Base-by-base conservation (phyloP, 306 rosid genomes). In the Mimosa bimucronata region DNA sequence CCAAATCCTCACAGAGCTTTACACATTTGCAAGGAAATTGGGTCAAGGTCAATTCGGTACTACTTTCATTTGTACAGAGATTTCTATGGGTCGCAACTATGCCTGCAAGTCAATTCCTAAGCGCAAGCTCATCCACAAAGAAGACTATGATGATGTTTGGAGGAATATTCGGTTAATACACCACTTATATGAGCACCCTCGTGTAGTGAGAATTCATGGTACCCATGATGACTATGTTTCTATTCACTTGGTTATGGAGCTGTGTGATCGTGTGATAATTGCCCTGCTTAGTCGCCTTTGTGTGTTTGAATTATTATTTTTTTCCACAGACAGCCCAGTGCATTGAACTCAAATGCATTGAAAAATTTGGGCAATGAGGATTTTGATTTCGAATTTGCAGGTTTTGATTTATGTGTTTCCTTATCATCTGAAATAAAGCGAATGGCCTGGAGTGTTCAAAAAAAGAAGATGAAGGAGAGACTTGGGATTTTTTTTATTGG, bases 121-220 rank as follows among this genome's bases (percentile, higher is more conserved):
- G 79, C 79, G 81, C 23, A 82, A 86, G 83, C 88, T 88, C 0
- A 9, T 84, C 0, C 77, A 80, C 79, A 79, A 84, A 50, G 90
- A 85, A 53, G 92, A 87, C 37, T 81, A 85, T 25, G 90, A 89
- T 1, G 92, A 87, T 53, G 92, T 87, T 38, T 83, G 85, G 89
- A 89, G 86, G 70, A 89, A 89, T 86, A 84, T 89, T 83, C 89
- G 87, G 80, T 87, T 89, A 83, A 85, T 89, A 90, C 90, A 87
- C 55, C 92, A 87, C 65, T 80, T 89, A 18, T 81, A 89, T 0
- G 92, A 83, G 73, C 82, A 85, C 12, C 85, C 85, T 0, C 65
- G 87, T 28, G 87, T 89, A 18, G 92, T 89, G 0, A 79, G 85
- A 73, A 89, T 89, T 79, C 80, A 77, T 29, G 90, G 86, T 3